Base-by-base conservation (phyloP, 306 rosid species). In the Prunus kanzakura region DNA sequence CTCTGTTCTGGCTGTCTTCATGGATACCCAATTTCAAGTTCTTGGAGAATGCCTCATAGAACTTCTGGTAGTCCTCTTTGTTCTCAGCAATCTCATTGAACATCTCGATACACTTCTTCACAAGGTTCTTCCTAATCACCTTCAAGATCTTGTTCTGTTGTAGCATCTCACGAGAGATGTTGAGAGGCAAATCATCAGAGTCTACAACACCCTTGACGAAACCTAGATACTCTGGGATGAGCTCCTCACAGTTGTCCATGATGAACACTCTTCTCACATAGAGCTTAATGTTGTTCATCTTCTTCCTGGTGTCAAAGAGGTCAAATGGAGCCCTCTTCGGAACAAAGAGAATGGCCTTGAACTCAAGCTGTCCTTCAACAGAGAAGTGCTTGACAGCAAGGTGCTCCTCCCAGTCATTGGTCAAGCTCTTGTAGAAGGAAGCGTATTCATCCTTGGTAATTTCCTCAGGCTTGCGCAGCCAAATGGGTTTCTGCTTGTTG, bases 401-500 rank as follows among this genome's bases (percentile, higher is more conserved):
- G 71, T 90, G 96, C 0, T 90, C 92, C 65, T 90, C 96, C 96
- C 92, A 90, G 32, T 90, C 96, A 46, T 90, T 90, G 43, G 90
- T 90, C 64, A 90, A 58, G 76, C 96, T 90, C 86, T 88, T 90
- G 81, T 90, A 90, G 86, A 90, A 90, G 25, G 96, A 47, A 4
- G 90, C 90, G 50, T 90, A 90, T 19, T 90, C 96, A 0, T 88
- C 96, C 84, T 83, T 90, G 5, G 88, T 83, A 4, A 90, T 90
- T 60, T 90, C 96, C 35, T 90, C 96, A 2, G 96, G 96, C 72
- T 90, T 90, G 8, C 92, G 89, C n/a, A 90, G 52, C 96, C 92
- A 90, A 73, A 90, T 88, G 41, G 96, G 90, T 25, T 88, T 88
- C 84, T 88, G 96, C 84, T 90, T 88, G 92, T 90, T 90, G 60